These are phyloP conservation scores for Staphylotrichum tortipilum DNA, from an alignment of 495 filamentous ascomycete genomes.

Conservation along the genomic window DNA sequence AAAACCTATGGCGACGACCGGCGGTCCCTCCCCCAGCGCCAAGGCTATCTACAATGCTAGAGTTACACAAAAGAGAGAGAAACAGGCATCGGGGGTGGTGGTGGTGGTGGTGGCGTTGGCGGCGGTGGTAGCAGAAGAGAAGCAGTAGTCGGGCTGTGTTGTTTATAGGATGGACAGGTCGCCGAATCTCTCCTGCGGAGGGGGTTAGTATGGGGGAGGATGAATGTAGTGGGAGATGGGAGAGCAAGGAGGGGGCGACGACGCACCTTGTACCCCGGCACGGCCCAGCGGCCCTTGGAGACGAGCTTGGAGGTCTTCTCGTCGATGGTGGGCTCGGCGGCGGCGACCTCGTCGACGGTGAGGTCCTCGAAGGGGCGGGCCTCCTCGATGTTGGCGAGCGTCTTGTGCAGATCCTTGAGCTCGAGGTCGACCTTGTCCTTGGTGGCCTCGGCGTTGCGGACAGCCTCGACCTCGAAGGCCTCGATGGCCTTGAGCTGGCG, in stretches of 20 bases:
- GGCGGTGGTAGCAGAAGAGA: too few relatives aligned
- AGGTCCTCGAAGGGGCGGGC: slow-evolving; percentile 94
- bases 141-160: too few relatives aligned
- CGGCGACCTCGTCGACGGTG: slow-evolving; percentile 94
- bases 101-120: too few relatives aligned
- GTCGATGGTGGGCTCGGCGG: slow-evolving; percentile 90
- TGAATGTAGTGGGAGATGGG: not conserved
- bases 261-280: slow-evolving; percentile 95
- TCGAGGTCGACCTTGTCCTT: slow-evolving; percentile 91
- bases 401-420: slow-evolving; percentile 83
- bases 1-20: too few relatives aligned
- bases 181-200: slow-evolving; percentile 86
- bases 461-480: slow-evolving; percentile 90
- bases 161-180: slow-evolving; percentile 84
- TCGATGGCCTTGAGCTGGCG: slow-evolving; percentile 96
- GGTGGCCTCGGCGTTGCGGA: slow-evolving; percentile 93
- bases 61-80: slow-evolving; percentile 44
- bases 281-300: slow-evolving; percentile 92
- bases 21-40: slow-evolving; percentile 12
- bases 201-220: slow-evolving; percentile 9
- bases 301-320: slow-evolving; percentile 86
- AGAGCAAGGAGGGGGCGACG: not conserved
- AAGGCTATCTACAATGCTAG: slow-evolving; percentile 50
- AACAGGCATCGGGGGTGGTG: slow-evolving; percentile 9
- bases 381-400: slow-evolving; percentile 92